These are phyloP conservation scores for Phytophthora uliginosa DNA, from an alignment of 352 stramenopile species.

Conservation along the genomic window DNA sequence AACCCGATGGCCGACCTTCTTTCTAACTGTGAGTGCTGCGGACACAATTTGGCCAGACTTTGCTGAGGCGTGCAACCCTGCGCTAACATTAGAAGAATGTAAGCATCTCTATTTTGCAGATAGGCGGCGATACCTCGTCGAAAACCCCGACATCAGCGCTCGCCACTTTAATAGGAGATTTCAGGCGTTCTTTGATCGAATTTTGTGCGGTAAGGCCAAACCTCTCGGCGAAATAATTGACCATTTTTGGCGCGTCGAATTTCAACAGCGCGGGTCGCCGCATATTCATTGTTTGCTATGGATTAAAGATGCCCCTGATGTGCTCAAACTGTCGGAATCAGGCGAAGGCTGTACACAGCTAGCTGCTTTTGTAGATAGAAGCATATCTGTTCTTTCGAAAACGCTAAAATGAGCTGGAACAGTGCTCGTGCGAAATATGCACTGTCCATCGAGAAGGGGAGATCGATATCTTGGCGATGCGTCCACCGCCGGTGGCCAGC, in stretches of 20 bases:
- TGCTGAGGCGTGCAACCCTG: slow-evolving; percentile 24
- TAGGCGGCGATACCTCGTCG: slow-evolving; percentile 1
- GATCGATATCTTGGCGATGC: background rate
- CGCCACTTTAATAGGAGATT: slow-evolving; percentile 35
- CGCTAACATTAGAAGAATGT: background rate
- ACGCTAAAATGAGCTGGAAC: background rate
- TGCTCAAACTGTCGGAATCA: slow-evolving; percentile 12
- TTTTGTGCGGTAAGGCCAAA: background rate
- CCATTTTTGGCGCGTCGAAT: slow-evolving; percentile 27
- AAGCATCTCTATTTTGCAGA: background rate
- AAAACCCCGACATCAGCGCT: slow-evolving; percentile 15
- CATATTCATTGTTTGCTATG: slow-evolving; percentile 35
- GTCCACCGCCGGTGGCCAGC: too few species aligned
- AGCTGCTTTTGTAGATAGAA: slow-evolving; percentile 1
- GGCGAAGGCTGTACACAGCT: slow-evolving; percentile 2
- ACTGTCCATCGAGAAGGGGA: background rate
- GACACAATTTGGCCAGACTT: slow-evolving; percentile 36
- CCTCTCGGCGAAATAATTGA: slow-evolving; percentile 22
- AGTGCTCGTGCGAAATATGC: background rate
- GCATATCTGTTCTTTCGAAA: slow-evolving; percentile 1
- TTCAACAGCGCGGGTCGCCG: slow-evolving; percentile 25
- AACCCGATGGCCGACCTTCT: slow-evolving; percentile 12
- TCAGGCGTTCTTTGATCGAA: slow-evolving; percentile 23
- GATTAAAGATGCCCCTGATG: slow-evolving; percentile 24
- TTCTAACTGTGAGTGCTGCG: slow-evolving; percentile 30